phyloP scores from a whole-genome alignment of 2,329 filamentous ascomycete species.

The Colletotrichum kahawae region DNA sequence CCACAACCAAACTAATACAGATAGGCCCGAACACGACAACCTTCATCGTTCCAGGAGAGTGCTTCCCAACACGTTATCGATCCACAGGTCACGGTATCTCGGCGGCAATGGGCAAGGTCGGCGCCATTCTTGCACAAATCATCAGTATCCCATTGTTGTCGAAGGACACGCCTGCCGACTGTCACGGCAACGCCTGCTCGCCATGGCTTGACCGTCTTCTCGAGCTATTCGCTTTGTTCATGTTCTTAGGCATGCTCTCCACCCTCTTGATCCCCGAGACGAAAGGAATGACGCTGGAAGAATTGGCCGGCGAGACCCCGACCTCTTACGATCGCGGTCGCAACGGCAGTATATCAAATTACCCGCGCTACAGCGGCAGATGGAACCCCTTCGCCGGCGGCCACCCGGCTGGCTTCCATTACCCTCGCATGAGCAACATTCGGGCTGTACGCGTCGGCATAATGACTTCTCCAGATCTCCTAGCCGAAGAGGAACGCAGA shows the following conservation, averaged over 20 bases:
- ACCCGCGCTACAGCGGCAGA: constrained; percentile 33
- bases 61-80: constrained; percentile 68
- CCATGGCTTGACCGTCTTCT: constrained; percentile 76
- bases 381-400: constrained; percentile 57
- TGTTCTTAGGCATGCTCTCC: constrained; percentile 73
- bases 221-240: constrained; percentile 81
- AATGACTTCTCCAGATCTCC: constrained; percentile 48
- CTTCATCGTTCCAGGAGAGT: constrained; percentile 69
- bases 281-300: constrained; percentile 75
- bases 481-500: constrained; percentile 24
- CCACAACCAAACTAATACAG: background rate
- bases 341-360: constrained; percentile 51
- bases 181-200: constrained; percentile 52
- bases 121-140: constrained; percentile 70
- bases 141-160: constrained; percentile 68
- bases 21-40: constrained; percentile 66
- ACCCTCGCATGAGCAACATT: constrained; percentile 39
- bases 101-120: constrained; percentile 70
- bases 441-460: constrained; percentile 42
- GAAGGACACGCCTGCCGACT: constrained; percentile 56
- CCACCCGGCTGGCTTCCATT: constrained; percentile 55
- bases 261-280: constrained; percentile 80
- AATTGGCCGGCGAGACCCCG: constrained; percentile 69
- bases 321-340: constrained; percentile 61
- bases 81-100: constrained; percentile 69